Percentiles rank a stretch among this genome's conserved stretches.
These are phyloP conservation scores for Phytophthora fragariae DNA, from an alignment of 352 stramenopile genomes.

Conservation along the genomic window DNA sequence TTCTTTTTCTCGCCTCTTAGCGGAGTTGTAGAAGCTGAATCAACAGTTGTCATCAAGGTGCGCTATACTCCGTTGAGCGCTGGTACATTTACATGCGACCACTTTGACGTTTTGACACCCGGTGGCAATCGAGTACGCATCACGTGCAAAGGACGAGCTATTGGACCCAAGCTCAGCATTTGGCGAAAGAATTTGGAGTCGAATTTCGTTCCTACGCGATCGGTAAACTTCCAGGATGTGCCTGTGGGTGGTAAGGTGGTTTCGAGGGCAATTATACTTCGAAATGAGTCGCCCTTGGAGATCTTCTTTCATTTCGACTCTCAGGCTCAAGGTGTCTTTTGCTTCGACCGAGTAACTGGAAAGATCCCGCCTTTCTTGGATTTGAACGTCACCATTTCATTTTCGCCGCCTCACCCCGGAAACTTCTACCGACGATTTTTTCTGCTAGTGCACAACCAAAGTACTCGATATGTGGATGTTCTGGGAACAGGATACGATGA, in stretches of 20 bases:
- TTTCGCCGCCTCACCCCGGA: conserved; percentile 70
- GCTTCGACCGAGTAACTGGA: conserved; percentile 83
- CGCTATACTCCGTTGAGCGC: conserved; percentile 83
- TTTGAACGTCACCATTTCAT: conserved; percentile 83
- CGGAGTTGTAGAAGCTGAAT: conserved; percentile 81
- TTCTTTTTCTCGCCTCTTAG: conserved; percentile 83
- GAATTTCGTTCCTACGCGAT: conserved; percentile 76
- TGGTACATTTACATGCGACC: conserved; percentile 91
- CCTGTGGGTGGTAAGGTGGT: conserved; percentile 52
- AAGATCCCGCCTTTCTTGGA: conserved; percentile 85
- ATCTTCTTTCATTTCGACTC: conserved; percentile 84
- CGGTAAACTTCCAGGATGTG: conserved; percentile 93
- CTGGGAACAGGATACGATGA: conserved; percentile 91
- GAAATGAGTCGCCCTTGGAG: conserved; percentile 79
- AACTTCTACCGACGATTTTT: conserved; percentile 95
- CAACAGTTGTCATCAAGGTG: conserved; percentile 71
- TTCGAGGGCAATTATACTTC: conserved; percentile 83
- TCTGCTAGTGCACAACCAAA: conserved; percentile 87
- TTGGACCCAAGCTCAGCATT: conserved; percentile 71
- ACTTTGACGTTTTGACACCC: conserved; percentile 91
- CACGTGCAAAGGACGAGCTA: conserved; percentile 71
- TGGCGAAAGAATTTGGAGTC: conserved; percentile 86
- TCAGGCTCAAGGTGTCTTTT: conserved; percentile 82
- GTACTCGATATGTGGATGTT: conserved; percentile 86
- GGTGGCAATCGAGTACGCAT: conserved; percentile 87